These are phyloP conservation scores for Chaetomidium leptoderma DNA, from an alignment of 495 filamentous ascomycete species.

Conservation along the genomic window DNA sequence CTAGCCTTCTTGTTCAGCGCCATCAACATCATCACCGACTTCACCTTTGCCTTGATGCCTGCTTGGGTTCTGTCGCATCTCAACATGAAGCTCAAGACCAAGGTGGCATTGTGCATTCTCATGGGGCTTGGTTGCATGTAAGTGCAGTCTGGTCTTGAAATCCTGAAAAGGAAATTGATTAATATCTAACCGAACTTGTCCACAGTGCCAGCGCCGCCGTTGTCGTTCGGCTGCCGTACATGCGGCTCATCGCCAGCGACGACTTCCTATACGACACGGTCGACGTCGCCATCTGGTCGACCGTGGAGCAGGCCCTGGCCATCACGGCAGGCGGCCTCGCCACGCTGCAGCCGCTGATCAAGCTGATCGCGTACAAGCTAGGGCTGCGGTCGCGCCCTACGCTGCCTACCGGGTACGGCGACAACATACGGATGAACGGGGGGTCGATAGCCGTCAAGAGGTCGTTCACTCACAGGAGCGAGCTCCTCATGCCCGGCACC, in stretches of 20 bases:
- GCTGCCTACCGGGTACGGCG: neutral
- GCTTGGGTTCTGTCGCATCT: conserved; percentile 33
- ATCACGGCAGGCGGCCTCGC: conserved; percentile 33
- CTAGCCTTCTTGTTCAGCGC: conserved; percentile 26
- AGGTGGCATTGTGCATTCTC: conserved; percentile 20
- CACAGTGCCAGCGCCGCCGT: conserved; percentile 32
- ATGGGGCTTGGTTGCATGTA: conserved; percentile 29
- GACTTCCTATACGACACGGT: conserved; percentile 33
- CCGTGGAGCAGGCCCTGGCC: conserved; percentile 33
- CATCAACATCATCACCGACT: conserved; percentile 32
- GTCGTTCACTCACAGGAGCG: conserved; percentile 12
- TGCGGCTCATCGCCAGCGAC: conserved; percentile 20
- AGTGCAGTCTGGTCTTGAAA: too few species aligned
- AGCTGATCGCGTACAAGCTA: conserved; percentile 14
- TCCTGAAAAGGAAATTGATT: too few species aligned
- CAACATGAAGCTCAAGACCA: conserved; percentile 29
- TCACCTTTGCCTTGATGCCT: conserved; percentile 34
- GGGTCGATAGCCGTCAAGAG: conserved; percentile 12
- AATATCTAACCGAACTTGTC: neutral
- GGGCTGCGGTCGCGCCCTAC: conserved; percentile 8
- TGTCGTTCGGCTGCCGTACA: conserved; percentile 28
- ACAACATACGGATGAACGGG: neutral
- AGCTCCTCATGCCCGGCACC: neutral
- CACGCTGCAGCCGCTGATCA: conserved; percentile 33
- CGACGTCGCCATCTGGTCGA: conserved; percentile 35